Evolutionary conservation across 345 rosid genomes (phyloP).

Genomic region (Leavenworthia alabamica): DNA sequence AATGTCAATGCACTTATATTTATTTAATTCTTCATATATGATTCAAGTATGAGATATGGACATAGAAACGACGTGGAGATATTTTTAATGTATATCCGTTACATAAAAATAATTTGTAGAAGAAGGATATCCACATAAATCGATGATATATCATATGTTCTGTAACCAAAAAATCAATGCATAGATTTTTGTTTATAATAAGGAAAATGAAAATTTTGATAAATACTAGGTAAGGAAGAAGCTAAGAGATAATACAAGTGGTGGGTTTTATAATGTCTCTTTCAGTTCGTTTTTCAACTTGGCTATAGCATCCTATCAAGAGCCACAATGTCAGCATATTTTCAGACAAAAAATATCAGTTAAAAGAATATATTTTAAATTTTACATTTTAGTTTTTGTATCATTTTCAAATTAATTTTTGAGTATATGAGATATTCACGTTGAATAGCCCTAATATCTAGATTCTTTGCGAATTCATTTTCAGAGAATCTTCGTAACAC

Average conservation of each 20-base stretch:
- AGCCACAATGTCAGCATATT: not conserved
- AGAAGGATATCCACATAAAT: conserved; percentile 13
- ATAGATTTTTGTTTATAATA: not conserved
- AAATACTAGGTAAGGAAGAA: conserved; percentile 24
- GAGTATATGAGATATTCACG: not conserved
- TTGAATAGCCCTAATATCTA: too few relatives aligned
- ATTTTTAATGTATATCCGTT: conserved; percentile 6
- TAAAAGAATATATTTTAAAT: too few relatives aligned
- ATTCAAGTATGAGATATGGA: conserved; percentile 6
- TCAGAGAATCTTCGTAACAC: too few relatives aligned
- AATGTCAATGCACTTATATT: conserved; percentile 15
- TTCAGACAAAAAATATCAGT: too few relatives aligned
- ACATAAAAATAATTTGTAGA: not conserved
- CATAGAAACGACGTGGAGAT: conserved; percentile 11
- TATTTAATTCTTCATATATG: conserved; percentile 3
- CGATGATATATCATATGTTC: conserved; percentile 3
- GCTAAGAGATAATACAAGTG: conserved; percentile 7
- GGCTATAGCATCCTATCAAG: conserved; percentile 10
- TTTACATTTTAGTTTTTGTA: not conserved
- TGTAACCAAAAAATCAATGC: not conserved
- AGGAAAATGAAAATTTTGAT: conserved; percentile 8
- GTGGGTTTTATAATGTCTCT: conserved; percentile 6
- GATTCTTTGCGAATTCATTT: too few relatives aligned
- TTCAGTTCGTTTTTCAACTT: not conserved
- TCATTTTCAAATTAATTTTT: too few relatives aligned